Evolutionary conservation across 2,329 filamentous ascomycete species (phyloP), one percentile per base, ranked within the genome.

Genomic region (Aciculosporium take): DNA sequence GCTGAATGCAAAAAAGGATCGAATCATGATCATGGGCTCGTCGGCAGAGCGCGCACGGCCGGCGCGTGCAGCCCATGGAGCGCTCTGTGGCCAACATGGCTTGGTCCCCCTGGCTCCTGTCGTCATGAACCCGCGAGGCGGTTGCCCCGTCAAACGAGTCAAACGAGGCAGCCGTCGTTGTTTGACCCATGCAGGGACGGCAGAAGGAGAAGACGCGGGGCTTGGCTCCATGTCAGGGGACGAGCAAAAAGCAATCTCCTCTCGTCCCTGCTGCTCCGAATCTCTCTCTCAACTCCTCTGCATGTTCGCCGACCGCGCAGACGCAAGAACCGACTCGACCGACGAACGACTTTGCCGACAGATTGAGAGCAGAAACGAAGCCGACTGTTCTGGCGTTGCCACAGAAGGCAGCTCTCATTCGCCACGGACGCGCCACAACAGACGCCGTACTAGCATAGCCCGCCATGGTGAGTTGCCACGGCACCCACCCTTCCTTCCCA

Each of bases 381-480:
- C n/a, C n/a, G n/a, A n/a, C n/a, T n/a, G n/a, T n/a, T n/a, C n/a
- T n/a, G n/a, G n/a, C n/a, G n/a, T n/a, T n/a, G n/a, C n/a, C n/a
- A n/a, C n/a, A n/a, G n/a, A n/a, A n/a, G n/a, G n/a, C n/a, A n/a
- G n/a, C n/a, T n/a, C n/a, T n/a, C n/a, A n/a, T n/a, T n/a, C n/a
- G n/a, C n/a, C n/a, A n/a, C n/a, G n/a, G n/a, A n/a, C n/a, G n/a
- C n/a, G n/a, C n/a, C n/a, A n/a, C n/a, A n/a, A n/a, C n/a, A n/a
- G n/a, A n/a, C n/a, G n/a, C n/a, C n/a, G n/a, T n/a, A n/a, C n/a
- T n/a, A n/a, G n/a, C n/a, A n/a, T n/a, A n/a, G n/a, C n/a, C n/a
- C n/a, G n/a, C n/a, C n/a, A 45, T 45, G 44, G 44, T 45, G 37
- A 45, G 44, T 42, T 45, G 37, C 44, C 40, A 30, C 40, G 38